Evolutionary conservation across 306 rosid species (phyloP).

Genomic region (Chamaecrista fasciculata): DNA sequence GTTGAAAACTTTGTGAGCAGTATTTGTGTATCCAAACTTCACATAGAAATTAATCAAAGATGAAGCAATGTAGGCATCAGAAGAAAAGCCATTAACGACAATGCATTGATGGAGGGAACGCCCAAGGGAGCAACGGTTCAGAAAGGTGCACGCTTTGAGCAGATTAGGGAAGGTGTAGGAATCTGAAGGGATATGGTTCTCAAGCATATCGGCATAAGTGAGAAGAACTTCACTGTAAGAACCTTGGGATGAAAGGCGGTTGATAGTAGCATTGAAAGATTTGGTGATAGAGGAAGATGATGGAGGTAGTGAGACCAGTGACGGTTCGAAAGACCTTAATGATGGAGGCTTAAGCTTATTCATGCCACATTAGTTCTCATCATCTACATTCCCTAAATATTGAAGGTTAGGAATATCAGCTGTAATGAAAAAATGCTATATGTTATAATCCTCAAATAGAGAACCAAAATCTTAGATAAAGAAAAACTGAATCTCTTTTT

Average conservation of each 20-base stretch:
- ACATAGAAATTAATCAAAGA: constrained; percentile 58
- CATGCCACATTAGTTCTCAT: constrained; percentile 7
- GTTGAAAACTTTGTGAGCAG: constrained; percentile 62
- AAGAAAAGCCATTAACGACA: constrained; percentile 46
- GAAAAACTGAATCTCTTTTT: no score
- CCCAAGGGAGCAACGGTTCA: constrained; percentile 43
- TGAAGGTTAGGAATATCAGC: not conserved
- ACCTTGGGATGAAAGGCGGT: constrained; percentile 56
- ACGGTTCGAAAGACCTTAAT: constrained; percentile 31
- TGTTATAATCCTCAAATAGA: not conserved
- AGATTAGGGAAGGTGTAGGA: constrained; percentile 69
- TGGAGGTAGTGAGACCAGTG: not conserved
- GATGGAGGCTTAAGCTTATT: constrained; percentile 41
- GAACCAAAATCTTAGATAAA: not conserved
- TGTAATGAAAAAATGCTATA: not conserved
- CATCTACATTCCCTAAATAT: not conserved
- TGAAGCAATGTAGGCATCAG: constrained; percentile 58
- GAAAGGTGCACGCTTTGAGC: constrained; percentile 67
- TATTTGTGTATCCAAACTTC: constrained; percentile 33
- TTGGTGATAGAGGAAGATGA: constrained; percentile 33
- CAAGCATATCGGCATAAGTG: constrained; percentile 57
- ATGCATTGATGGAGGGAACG: constrained; percentile 52
- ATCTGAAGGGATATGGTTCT: constrained; percentile 47
- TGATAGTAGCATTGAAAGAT: constrained; percentile 57
- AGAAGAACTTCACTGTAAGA: constrained; percentile 52